Percentiles rank a stretch among this genome's conserved stretches.
Evolutionary conservation across 1,139 yeast species (phyloP).

Genomic region (Saccharomycopsis crataegensis): DNA sequence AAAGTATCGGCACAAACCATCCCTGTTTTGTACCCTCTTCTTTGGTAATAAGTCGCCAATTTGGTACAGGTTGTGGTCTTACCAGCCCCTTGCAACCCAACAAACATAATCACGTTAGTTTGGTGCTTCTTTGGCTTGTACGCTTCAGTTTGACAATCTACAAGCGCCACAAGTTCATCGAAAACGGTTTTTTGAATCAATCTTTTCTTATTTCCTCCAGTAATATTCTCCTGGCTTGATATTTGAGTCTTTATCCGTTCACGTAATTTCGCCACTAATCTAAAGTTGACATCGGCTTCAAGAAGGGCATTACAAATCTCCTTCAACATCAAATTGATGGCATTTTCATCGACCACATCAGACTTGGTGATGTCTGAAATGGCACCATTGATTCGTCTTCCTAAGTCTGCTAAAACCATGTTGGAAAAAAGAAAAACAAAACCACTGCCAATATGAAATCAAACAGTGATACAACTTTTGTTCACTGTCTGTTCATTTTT

Average conservation of each 20-base stretch:
- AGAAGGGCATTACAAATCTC: slow-evolving; percentile 84
- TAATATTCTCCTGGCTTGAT: slow-evolving; percentile 42
- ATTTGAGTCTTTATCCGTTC: slow-evolving; percentile 62
- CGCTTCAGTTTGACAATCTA: slow-evolving; percentile 62
- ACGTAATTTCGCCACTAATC: slow-evolving; percentile 69
- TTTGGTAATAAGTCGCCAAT: slow-evolving; percentile 87
- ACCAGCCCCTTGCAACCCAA: slow-evolving; percentile 98
- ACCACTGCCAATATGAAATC: no score
- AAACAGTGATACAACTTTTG: no score
- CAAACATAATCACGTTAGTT: slow-evolving; percentile 83
- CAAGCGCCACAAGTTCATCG: slow-evolving; percentile 83
- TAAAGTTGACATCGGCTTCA: slow-evolving; percentile 88
- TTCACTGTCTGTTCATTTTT: no score
- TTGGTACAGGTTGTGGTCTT: slow-evolving; percentile 97
- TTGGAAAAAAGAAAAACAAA: background rate
- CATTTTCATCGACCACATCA: slow-evolving; percentile 50
- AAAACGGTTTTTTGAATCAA: slow-evolving; percentile 86
- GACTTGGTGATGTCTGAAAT: slow-evolving; percentile 62
- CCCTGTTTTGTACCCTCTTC: slow-evolving; percentile 92
- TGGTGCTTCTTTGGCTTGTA: slow-evolving; percentile 82
- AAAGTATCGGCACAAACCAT: slow-evolving; percentile 98
- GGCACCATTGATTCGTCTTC: slow-evolving; percentile 75
- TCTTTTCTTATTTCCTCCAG: slow-evolving; percentile 58
- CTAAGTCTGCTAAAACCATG: slow-evolving; percentile 47
- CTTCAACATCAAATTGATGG: slow-evolving; percentile 66